Percentiles rank a stretch among this genome's conserved stretches.
phyloP scores from a whole-genome alignment of 108 stramenopile species.

The Skeletonema menzelii region DNA sequence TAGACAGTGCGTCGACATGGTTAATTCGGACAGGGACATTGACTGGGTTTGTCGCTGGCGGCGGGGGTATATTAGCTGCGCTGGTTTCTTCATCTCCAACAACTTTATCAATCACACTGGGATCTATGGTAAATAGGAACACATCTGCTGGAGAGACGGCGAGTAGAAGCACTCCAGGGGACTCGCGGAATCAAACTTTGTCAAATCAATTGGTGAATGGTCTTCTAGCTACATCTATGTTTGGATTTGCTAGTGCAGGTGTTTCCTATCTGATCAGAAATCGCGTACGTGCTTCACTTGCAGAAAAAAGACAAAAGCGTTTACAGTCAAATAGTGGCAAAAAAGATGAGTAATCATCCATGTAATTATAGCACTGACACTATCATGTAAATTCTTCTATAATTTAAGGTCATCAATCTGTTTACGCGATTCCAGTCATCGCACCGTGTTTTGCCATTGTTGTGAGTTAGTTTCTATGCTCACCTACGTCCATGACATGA shows the following conservation, averaged over 20 bases:
- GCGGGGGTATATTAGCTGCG: constrained; percentile 30
- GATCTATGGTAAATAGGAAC: neutral
- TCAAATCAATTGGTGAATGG: constrained; percentile 22
- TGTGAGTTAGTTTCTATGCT: neutral
- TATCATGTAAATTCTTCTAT: too few relatives aligned
- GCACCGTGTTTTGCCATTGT: too few relatives aligned
- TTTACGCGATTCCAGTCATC: neutral
- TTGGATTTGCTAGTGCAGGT: constrained; percentile 46
- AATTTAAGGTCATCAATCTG: neutral
- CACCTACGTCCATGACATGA: too few relatives aligned
- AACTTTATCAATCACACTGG: neutral
- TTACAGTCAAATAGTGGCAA: neutral
- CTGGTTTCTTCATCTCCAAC: constrained; percentile 7
- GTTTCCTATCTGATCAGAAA: constrained; percentile 38
- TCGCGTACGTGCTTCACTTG: constrained; percentile 36
- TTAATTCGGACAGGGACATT: constrained; percentile 33
- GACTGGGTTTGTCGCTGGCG: constrained; percentile 39
- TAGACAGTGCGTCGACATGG: constrained; percentile 30
- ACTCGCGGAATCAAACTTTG: neutral
- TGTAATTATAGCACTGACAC: too few relatives aligned
- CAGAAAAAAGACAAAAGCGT: constrained; percentile 17
- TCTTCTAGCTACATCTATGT: constrained; percentile 37
- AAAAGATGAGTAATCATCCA: neutral
- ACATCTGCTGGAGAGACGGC: neutral
- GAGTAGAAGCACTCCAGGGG: constrained; percentile 1